These are phyloP conservation scores for Microdochium nivale DNA, from an alignment of 2,329 filamentous ascomycete genomes.

Conservation along the genomic window DNA sequence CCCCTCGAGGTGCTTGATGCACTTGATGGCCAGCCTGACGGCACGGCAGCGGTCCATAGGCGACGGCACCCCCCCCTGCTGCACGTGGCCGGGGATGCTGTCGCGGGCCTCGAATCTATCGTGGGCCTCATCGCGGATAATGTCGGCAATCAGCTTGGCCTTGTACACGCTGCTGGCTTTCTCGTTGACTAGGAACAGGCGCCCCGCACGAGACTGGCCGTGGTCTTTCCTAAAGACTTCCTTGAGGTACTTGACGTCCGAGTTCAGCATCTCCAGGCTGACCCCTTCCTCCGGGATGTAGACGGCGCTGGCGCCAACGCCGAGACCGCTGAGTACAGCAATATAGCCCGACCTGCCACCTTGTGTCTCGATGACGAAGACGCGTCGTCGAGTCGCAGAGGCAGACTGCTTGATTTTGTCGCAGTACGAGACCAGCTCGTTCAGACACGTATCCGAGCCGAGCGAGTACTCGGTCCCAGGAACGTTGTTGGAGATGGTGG, in stretches of 20 bases:
- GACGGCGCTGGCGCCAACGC: slow-evolving; percentile 85
- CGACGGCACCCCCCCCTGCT: slow-evolving; percentile 86
- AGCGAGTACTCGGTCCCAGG: slow-evolving; percentile 96
- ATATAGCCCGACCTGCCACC: slow-evolving; percentile 92
- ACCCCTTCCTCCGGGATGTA: slow-evolving; percentile 98
- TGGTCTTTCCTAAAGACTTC: slow-evolving; percentile 77
- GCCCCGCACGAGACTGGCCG: slow-evolving; percentile 82
- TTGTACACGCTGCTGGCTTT: slow-evolving; percentile 84
- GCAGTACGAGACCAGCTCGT: slow-evolving; percentile 89
- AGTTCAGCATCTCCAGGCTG: slow-evolving; percentile 82
- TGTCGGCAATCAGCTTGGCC: slow-evolving; percentile 88
- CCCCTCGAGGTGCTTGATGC: slow-evolving; percentile 80
- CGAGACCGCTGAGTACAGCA: slow-evolving; percentile 79
- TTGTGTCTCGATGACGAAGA: slow-evolving; percentile 97
- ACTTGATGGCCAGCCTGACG: slow-evolving; percentile 86
- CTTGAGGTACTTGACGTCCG: slow-evolving; percentile 83
- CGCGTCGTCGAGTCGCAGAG: slow-evolving; percentile 82
- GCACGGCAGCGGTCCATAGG: slow-evolving; percentile 95
- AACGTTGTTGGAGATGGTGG: slow-evolving; percentile 98
- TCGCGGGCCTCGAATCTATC: slow-evolving; percentile 89
- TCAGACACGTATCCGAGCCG: slow-evolving; percentile 92
- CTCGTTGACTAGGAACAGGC: slow-evolving; percentile 94
- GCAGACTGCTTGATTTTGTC: slow-evolving; percentile 97
- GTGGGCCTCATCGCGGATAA: slow-evolving; percentile 88
- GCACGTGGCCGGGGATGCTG: slow-evolving; percentile 87